Evolutionary conservation across 495 filamentous ascomycete genomes (phyloP).

Genomic region (Aspergillus ellipticus): DNA sequence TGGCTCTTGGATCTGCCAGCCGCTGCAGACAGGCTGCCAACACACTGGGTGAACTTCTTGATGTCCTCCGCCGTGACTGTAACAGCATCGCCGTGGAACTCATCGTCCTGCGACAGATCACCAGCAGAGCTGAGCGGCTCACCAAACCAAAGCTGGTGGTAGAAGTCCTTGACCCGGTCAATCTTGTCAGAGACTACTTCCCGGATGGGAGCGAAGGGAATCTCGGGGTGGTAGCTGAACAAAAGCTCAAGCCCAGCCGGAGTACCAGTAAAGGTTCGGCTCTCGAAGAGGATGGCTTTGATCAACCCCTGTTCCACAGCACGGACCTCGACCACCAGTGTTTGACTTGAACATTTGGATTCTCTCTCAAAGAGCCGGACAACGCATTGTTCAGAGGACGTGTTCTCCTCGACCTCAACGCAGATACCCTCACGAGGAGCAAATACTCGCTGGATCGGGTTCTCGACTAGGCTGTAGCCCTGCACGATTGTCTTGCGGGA

Average conservation of each 20-base stretch:
- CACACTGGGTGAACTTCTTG: not conserved
- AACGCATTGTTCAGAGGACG: not conserved
- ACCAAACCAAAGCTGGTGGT: conserved; percentile 85
- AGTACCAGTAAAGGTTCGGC: not conserved
- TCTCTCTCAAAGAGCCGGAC: not conserved
- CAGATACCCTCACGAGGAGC: not conserved
- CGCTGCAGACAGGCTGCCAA: not conserved
- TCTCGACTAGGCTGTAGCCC: not conserved
- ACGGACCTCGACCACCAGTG: not conserved
- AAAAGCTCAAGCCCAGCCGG: not conserved
- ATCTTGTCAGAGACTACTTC: conserved; percentile 84
- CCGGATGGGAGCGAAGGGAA: conserved; percentile 69
- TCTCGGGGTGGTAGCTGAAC: conserved; percentile 47
- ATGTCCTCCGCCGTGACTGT: not conserved
- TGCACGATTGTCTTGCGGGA: not conserved
- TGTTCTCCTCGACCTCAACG: not conserved
- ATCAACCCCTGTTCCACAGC: not conserved
- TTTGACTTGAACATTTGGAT: not conserved
- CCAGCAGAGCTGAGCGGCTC: conserved; percentile 23
- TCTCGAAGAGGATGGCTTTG: not conserved
- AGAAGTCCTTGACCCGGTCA: conserved; percentile 86
- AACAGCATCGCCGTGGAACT: not conserved
- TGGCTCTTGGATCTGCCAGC: not conserved
- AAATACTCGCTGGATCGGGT: not conserved
- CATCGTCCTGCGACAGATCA: not conserved